phyloP scores from a whole-genome alignment of 257 asterid species.

The Solanum chmielewskii region DNA sequence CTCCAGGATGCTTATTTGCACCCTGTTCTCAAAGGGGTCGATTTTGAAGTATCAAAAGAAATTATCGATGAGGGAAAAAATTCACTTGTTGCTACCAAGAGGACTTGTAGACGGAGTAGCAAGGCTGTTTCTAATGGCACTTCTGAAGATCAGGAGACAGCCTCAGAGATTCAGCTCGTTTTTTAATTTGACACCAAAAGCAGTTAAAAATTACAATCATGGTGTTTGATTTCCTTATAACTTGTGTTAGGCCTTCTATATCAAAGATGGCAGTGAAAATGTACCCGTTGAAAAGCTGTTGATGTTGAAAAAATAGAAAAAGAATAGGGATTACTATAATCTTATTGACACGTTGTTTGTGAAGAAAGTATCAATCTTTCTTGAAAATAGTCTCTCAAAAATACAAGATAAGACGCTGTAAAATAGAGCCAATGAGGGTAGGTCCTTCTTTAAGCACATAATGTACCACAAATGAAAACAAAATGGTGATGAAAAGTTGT shows the following conservation, averaged over 20 bases:
- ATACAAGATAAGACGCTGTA: too few relatives aligned
- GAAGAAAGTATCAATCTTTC: too few relatives aligned
- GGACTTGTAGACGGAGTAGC: slow-evolving; percentile 12
- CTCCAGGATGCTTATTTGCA: slow-evolving; percentile 42
- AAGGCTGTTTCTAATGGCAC: slow-evolving; percentile 5
- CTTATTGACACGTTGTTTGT: too few relatives aligned
- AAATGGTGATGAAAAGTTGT: neutral
- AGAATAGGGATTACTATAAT: too few relatives aligned
- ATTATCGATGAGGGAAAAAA: slow-evolving; percentile 21
- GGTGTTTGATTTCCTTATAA: neutral
- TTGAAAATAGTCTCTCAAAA: too few relatives aligned
- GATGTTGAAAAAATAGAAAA: too few relatives aligned
- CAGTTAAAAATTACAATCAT: neutral
- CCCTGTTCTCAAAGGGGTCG: slow-evolving; percentile 40
- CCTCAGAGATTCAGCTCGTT: neutral
- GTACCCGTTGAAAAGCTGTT: too few relatives aligned
- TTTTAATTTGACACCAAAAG: neutral
- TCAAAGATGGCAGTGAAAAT: neutral
- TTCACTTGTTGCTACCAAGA: slow-evolving; percentile 24
- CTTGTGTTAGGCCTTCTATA: neutral
- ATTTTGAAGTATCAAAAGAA: slow-evolving; percentile 2
- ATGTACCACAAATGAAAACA: neutral
- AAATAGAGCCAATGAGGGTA: neutral
- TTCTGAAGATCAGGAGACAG: neutral
- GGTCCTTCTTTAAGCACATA: neutral